A percentile compares a stretch with the other conserved stretches of the same genome.
phyloP scores from a whole-genome alignment of 2,329 filamentous ascomycete genomes.

The Pseudogymnoascus sp. region DNA sequence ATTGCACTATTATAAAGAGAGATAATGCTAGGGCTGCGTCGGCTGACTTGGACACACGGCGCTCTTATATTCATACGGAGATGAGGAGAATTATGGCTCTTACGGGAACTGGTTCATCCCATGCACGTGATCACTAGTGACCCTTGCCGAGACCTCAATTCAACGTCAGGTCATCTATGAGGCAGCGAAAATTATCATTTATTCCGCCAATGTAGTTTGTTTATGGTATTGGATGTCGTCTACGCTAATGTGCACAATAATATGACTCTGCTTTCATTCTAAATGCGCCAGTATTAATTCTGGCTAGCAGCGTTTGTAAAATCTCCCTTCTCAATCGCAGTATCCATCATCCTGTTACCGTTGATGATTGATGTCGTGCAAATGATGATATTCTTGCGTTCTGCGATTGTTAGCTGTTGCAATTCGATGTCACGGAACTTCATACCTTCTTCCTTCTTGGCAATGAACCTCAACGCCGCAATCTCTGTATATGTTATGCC shows the following conservation, averaged over 20 bases:
- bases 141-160: constrained; percentile 4
- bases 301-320: constrained; percentile 38
- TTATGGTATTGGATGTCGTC: constrained; percentile 10
- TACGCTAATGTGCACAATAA: constrained; percentile 10
- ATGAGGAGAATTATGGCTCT: constrained; percentile 9
- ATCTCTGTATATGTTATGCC: constrained; percentile 96
- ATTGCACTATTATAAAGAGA: constrained; percentile 7
- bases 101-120: neutral
- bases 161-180: constrained; percentile 4
- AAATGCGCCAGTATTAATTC: neutral
- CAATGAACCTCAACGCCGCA: constrained; percentile 84
- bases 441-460: constrained; percentile 67
- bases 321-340: constrained; percentile 66
- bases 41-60: constrained; percentile 1
- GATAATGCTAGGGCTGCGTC: constrained; percentile 7
- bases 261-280: constrained; percentile 2
- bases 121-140: constrained; percentile 4
- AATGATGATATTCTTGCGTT: constrained; percentile 76
- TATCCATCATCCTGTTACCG: constrained; percentile 82
- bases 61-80: constrained; percentile 6
- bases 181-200: neutral
- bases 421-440: neutral
- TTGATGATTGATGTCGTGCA: constrained; percentile 88
- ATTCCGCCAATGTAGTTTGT: neutral
- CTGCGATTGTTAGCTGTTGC: constrained; percentile 32